Conservation (phyloP, 176 grass and related monocot species). For the Ensete ventricosum region DNA sequence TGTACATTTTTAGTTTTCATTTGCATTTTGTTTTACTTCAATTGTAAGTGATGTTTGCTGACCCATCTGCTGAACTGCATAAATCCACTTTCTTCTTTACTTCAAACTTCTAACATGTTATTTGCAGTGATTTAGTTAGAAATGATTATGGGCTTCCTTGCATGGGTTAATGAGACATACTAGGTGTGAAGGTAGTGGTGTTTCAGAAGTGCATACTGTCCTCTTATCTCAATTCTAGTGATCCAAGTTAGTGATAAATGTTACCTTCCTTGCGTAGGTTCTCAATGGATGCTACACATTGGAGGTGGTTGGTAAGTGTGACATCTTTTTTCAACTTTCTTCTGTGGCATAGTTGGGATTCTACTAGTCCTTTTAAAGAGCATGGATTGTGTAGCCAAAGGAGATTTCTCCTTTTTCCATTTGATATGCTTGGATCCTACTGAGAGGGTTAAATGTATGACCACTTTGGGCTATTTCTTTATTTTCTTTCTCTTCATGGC, state of each 20-base stretch:
- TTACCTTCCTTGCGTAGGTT: neutral
- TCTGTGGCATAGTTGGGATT: no score
- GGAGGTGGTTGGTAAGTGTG: neutral
- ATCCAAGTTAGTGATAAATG: neutral
- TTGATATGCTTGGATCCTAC: neutral
- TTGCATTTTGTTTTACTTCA: no score
- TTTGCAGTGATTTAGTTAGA: neutral
- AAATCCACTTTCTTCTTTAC: neutral
- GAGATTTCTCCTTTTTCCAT: neutral
- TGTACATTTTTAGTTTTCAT: no score
- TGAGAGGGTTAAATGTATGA: neutral
- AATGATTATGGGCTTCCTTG: neutral
- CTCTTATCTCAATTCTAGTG: no score
- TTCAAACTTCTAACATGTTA: neutral
- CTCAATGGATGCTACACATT: neutral
- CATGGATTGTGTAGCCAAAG: neutral
- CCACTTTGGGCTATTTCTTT: neutral
- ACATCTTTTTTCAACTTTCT: neutral
- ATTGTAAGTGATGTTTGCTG: no score
- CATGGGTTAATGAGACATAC: neutral
- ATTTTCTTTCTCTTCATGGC: no score
- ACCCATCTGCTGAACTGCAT: neutral
- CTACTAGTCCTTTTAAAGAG: no score
- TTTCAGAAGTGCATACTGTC: no score
- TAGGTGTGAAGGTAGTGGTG: no score